A percentile compares a stretch with the other conserved stretches of the same genome.
Conservation (phyloP, 495 filamentous ascomycete species). For the Penicillium arizonense region DNA sequence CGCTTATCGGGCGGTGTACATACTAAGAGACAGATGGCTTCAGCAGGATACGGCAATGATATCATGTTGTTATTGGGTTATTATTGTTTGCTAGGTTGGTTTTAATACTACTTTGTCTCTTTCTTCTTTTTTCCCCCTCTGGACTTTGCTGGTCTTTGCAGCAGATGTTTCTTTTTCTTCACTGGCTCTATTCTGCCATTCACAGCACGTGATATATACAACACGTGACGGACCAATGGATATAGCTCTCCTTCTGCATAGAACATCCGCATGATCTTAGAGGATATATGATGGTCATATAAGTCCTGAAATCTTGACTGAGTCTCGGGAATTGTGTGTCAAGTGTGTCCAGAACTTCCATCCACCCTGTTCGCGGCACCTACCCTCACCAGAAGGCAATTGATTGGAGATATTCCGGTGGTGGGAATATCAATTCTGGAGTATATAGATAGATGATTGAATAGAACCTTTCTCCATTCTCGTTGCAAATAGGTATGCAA, state of each 20-base stretch:
- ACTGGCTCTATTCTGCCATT: background rate
- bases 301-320: no score
- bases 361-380: no score
- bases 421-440: background rate
- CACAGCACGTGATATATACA: slow-evolving; percentile 2
- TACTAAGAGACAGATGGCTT: slow-evolving; percentile 9
- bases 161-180: background rate
- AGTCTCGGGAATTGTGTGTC: no score
- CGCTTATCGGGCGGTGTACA: slow-evolving; percentile 42
- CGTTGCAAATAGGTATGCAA: background rate
- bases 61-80: background rate
- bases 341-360: no score
- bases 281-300: no score
- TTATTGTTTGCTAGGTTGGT: background rate
- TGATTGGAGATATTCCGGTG: slow-evolving; percentile 7
- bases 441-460: background rate
- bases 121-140: background rate
- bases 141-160: background rate
- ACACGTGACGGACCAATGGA: background rate
- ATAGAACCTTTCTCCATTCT: background rate
- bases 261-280: background rate
- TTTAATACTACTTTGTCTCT: background rate
- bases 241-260: background rate
- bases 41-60: background rate
- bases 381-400: background rate